Conservation (phyloP, 306 rosid genomes). For the Dalbergia oliveri region DNA sequence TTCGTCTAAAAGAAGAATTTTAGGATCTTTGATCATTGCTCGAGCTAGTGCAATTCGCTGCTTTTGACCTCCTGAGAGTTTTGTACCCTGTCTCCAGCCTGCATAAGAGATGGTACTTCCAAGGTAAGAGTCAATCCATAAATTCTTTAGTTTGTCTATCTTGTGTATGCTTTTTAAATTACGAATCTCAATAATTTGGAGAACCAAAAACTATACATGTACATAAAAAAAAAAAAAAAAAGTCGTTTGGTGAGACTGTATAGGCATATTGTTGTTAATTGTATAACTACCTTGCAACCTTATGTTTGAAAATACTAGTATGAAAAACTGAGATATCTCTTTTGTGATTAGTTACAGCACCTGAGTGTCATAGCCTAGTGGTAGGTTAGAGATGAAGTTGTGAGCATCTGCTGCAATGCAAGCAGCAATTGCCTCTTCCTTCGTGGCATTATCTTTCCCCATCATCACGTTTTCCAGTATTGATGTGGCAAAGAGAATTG, state of each 20-base stretch:
- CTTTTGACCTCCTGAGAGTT: constrained; percentile 95
- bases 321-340: constrained; percentile 19
- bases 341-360: constrained; percentile 42
- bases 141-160: neutral
- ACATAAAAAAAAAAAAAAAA: too few species aligned
- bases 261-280: neutral
- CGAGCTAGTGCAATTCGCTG: constrained; percentile 90
- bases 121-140: constrained; percentile 15
- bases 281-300: neutral
- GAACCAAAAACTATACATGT: neutral
- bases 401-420: constrained; percentile 88
- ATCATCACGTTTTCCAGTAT: constrained; percentile 87
- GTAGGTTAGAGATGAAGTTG: constrained; percentile 74
- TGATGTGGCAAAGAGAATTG: constrained; percentile 81
- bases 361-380: constrained; percentile 89
- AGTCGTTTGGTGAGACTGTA: neutral
- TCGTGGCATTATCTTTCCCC: constrained; percentile 86
- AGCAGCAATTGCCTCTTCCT: constrained; percentile 83
- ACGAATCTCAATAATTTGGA: too few species aligned
- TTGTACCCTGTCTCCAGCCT: constrained; percentile 93
- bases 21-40: constrained; percentile 89
- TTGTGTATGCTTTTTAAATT: neutral
- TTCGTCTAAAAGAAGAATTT: constrained; percentile 84
- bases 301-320: neutral
- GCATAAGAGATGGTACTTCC: constrained; percentile 38